Conservation (phyloP, 2,329 filamentous ascomycete species). For the Fusarium nelsonii region DNA sequence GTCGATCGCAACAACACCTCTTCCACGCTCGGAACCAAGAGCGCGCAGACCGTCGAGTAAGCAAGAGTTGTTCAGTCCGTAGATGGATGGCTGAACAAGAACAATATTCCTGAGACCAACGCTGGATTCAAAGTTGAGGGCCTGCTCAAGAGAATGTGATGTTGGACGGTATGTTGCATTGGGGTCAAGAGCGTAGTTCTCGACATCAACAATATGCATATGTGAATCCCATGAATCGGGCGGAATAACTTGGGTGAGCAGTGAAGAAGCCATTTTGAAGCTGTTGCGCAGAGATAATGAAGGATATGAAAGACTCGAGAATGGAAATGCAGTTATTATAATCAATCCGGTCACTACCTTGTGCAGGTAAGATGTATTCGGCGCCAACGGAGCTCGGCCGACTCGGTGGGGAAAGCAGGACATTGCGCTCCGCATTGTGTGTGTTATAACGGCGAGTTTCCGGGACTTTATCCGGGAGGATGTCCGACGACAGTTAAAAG, state of each 20-base stretch:
- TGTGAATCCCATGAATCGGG: slow-evolving; percentile 69
- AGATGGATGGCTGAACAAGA: slow-evolving; percentile 72
- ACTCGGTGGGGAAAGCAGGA: slow-evolving; percentile 23
- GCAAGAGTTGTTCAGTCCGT: slow-evolving; percentile 70
- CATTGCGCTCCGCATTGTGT: slow-evolving; percentile 11
- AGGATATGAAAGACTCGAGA: not conserved
- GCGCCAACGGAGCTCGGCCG: slow-evolving; percentile 27
- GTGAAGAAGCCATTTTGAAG: slow-evolving; percentile 3
- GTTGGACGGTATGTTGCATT: slow-evolving; percentile 65
- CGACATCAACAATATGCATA: slow-evolving; percentile 72
- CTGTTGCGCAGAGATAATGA: slow-evolving; percentile 1
- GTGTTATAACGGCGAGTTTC: slow-evolving; percentile 1
- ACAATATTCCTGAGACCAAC: slow-evolving; percentile 68
- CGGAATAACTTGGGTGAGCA: slow-evolving; percentile 52
- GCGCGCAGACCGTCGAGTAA: slow-evolving; percentile 65
- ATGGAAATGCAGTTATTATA: not conserved
- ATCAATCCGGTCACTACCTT: not conserved
- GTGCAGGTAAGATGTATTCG: not conserved
- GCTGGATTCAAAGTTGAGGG: slow-evolving; percentile 62
- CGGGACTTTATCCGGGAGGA: not conserved
- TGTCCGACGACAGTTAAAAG: not conserved
- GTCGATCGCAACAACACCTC: slow-evolving; percentile 70
- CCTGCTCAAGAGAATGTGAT: slow-evolving; percentile 63
- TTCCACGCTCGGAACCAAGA: slow-evolving; percentile 62
- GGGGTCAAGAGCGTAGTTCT: slow-evolving; percentile 61